Conservation (phyloP, 1,284 basidiomycete species). For the Cerioporus squamosus region DNA sequence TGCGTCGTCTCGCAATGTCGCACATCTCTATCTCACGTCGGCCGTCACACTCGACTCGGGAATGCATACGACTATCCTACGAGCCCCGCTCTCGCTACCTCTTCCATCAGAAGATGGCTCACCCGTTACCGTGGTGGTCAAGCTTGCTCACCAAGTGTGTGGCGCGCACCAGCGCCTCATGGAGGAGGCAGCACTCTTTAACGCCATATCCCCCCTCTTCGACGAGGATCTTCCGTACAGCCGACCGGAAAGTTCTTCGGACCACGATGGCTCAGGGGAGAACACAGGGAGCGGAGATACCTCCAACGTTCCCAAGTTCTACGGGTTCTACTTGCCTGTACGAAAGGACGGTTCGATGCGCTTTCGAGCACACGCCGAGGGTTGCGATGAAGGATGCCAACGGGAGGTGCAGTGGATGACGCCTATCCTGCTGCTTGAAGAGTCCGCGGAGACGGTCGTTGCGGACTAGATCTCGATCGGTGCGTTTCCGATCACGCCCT, state of each 20-base stretch:
- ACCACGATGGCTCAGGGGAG: too few relatives aligned
- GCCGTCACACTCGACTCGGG: slow-evolving; percentile 34
- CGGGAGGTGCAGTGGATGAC: neutral
- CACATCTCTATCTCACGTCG: slow-evolving; percentile 28
- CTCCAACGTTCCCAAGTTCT: slow-evolving; percentile 53
- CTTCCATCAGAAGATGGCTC: slow-evolving; percentile 23
- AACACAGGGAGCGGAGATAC: slow-evolving; percentile 15
- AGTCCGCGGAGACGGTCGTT: neutral
- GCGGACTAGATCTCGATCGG: neutral
- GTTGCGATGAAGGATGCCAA: neutral
- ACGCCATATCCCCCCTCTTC: slow-evolving; percentile 11
- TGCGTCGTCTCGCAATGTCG: neutral
- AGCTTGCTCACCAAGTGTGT: slow-evolving; percentile 21
- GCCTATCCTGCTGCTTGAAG: neutral
- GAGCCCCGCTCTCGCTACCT: slow-evolving; percentile 33
- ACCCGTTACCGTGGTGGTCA: slow-evolving; percentile 31
- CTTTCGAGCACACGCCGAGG: neutral
- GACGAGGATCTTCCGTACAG: too few relatives aligned
- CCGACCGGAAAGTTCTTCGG: too few relatives aligned
- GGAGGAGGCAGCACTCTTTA: slow-evolving; percentile 47
- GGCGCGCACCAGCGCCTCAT: slow-evolving; percentile 26
- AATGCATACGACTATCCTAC: slow-evolving; percentile 33
- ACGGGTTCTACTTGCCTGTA: slow-evolving; percentile 48
- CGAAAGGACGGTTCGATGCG: slow-evolving; percentile 7
- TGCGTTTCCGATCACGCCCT: neutral